Conservation (phyloP, 495 filamentous ascomycete genomes). For the Elaphomyces granulatus region DNA sequence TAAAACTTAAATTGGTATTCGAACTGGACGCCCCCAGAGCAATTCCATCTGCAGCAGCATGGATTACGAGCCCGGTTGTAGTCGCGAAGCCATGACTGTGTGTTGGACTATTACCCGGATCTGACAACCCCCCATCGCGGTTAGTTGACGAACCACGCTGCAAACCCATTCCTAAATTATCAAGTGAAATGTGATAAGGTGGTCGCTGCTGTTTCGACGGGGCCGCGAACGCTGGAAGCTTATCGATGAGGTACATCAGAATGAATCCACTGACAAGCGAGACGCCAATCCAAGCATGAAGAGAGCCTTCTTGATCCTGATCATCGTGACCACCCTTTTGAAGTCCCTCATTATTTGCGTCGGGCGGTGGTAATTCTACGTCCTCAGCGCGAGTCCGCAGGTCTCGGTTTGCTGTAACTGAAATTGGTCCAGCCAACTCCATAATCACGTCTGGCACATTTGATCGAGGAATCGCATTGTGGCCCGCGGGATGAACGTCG, state of each 20-base stretch:
- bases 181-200: slow-evolving; percentile 65
- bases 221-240: slow-evolving; percentile 57
- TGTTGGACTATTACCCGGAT: slow-evolving; percentile 17
- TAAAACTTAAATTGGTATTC: slow-evolving; percentile 59
- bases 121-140: slow-evolving; percentile 26
- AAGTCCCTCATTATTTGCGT: slow-evolving; percentile 4
- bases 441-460: neutral
- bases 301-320: slow-evolving; percentile 29
- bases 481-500: slow-evolving; percentile 9
- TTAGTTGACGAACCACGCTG: slow-evolving; percentile 36
- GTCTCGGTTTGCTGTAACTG: neutral
- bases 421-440: neutral
- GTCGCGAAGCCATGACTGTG: slow-evolving; percentile 46
- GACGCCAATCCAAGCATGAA: slow-evolving; percentile 67
- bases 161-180: slow-evolving; percentile 49
- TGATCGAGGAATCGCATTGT: neutral
- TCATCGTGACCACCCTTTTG: slow-evolving; percentile 23
- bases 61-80: slow-evolving; percentile 87
- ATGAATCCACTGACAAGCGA: slow-evolving; percentile 81
- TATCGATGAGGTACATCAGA: slow-evolving; percentile 94
- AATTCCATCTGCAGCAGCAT: slow-evolving; percentile 92
- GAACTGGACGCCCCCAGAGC: slow-evolving; percentile 79
- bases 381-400: neutral
- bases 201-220: slow-evolving; percentile 37
- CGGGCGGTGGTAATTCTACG: slow-evolving; percentile 7